phyloP scores from a whole-genome alignment of 148 eudicot species.

The Hydrangea macrophylla region DNA sequence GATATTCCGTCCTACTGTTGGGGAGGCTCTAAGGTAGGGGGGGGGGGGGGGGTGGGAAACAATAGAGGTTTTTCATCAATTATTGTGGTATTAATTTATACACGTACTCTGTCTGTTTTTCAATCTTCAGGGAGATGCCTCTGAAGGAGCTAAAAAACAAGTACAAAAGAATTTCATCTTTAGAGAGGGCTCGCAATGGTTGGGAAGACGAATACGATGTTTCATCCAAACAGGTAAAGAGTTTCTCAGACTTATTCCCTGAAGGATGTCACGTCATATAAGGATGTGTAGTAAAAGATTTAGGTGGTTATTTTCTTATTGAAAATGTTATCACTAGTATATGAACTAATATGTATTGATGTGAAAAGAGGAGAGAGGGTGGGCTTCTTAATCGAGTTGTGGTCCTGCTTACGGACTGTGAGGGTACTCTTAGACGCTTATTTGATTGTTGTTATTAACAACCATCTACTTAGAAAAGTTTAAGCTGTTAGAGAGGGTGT shows the following conservation, averaged over 20 bases:
- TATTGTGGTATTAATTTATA: neutral
- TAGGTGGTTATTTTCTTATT: neutral
- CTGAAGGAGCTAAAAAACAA: conserved; percentile 74
- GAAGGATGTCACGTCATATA: conserved; percentile 1
- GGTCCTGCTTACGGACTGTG: too few species aligned
- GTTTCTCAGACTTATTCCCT: conserved; percentile 1
- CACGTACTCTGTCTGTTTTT: conserved; percentile 4
- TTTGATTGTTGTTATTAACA: neutral
- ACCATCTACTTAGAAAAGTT: too few species aligned
- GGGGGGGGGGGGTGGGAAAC: too few species aligned
- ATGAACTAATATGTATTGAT: neutral
- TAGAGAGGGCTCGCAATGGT: conserved; percentile 78
- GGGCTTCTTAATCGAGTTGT: too few species aligned
- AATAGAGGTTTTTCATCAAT: neutral
- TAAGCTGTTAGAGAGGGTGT: too few species aligned
- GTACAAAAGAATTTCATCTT: conserved; percentile 67
- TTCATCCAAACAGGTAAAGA: conserved; percentile 79
- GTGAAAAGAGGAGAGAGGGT: neutral
- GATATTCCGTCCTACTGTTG: conserved; percentile 83
- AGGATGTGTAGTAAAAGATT: neutral
- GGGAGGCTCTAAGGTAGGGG: conserved; percentile 95
- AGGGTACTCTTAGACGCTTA: too few species aligned
- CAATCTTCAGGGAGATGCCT: conserved; percentile 84
- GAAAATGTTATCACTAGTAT: neutral
- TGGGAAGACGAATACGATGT: conserved; percentile 94